A percentile compares a stretch with the other conserved stretches of the same genome.
These are phyloP conservation scores for Oenanthe javanica DNA, from an alignment of 140 eudicot genomes.

Conservation along the genomic window DNA sequence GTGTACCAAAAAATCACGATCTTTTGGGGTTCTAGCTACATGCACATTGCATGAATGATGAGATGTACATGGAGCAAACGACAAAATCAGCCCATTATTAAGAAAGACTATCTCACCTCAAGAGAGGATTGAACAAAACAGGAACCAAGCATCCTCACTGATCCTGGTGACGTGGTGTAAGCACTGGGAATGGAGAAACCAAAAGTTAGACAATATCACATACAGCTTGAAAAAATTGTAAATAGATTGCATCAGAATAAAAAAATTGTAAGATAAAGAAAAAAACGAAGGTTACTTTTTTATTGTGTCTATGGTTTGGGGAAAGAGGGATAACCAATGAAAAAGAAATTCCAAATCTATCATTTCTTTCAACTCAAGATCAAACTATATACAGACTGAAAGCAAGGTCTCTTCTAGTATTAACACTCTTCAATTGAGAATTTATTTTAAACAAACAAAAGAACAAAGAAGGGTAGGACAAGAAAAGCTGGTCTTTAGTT, in stretches of 20 bases:
- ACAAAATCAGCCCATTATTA: background rate
- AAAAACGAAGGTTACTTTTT: background rate
- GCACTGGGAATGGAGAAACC: slow-evolving; percentile 59
- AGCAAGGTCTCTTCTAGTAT: background rate
- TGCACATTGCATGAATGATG: too few relatives aligned
- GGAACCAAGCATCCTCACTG: slow-evolving; percentile 37
- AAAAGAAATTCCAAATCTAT: background rate
- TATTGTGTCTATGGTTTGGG: background rate
- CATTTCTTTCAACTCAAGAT: background rate
- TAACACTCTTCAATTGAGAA: background rate
- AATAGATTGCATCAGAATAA: background rate
- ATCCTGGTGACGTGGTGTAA: slow-evolving; percentile 65
- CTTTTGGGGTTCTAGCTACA: too few relatives aligned
- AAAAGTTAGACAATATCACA: slow-evolving; percentile 1
- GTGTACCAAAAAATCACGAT: too few relatives aligned
- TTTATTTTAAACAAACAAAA: background rate
- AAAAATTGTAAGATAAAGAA: background rate
- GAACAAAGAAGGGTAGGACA: background rate
- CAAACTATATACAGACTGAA: background rate
- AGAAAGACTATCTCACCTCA: slow-evolving; percentile 36
- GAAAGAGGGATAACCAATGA: background rate
- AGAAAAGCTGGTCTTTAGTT: background rate
- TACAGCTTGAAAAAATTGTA: background rate
- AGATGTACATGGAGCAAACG: background rate
- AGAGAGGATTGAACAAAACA: slow-evolving; percentile 28